Evolutionary conservation across 257 asterid genomes (phyloP).

Genomic region (Lithospermum erythrorhizon): DNA sequence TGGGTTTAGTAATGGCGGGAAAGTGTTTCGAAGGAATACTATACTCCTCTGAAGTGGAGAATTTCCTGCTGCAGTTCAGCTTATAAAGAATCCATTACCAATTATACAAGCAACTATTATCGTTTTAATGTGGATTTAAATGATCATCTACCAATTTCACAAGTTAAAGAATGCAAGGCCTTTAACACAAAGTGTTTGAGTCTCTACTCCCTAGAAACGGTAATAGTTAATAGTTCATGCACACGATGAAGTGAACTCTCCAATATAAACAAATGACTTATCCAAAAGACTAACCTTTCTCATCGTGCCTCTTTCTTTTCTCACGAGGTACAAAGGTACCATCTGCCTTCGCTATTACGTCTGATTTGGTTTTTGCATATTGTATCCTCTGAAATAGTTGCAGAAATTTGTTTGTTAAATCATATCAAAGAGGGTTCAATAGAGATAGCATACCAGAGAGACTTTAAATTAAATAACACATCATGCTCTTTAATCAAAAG

Average conservation of each 20-base stretch:
- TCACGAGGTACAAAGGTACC: constrained; percentile 93
- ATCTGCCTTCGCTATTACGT: constrained; percentile 75
- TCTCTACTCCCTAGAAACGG: neutral
- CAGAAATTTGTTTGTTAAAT: neutral
- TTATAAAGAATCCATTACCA: too few relatives aligned
- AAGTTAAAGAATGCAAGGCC: neutral
- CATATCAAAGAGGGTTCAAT: too few relatives aligned
- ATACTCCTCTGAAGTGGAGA: too few relatives aligned
- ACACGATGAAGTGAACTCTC: too few relatives aligned
- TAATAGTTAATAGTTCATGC: neutral
- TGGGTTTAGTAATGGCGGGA: too few relatives aligned
- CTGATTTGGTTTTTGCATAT: constrained; percentile 93
- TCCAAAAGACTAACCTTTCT: constrained; percentile 45
- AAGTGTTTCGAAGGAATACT: too few relatives aligned
- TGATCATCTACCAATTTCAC: neutral
- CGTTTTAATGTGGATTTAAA: neutral
- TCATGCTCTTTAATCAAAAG: neutral
- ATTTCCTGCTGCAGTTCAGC: too few relatives aligned
- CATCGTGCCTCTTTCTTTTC: constrained; percentile 85
- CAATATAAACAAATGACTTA: constrained; percentile 1
- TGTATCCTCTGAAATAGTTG: constrained; percentile 57
- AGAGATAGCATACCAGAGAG: too few relatives aligned
- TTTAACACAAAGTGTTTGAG: neutral
- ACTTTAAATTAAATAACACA: neutral
- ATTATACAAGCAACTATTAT: too few relatives aligned